phyloP scores from a whole-genome alignment of 352 stramenopile species.

The Pythium grandisporangium region DNA sequence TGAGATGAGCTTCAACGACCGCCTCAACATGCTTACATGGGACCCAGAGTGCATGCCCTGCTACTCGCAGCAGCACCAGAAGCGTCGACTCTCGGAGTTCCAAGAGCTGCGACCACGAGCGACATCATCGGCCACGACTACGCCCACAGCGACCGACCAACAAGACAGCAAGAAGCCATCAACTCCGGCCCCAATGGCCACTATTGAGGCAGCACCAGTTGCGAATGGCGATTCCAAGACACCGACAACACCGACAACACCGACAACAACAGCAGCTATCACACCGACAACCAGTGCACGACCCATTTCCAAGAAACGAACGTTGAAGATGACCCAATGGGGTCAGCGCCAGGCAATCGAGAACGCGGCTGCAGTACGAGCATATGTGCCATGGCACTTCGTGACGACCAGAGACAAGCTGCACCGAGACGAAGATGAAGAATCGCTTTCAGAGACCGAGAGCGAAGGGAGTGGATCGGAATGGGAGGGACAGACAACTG shows the following conservation, averaged over 20 bases:
- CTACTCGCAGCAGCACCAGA: slow-evolving; percentile 13
- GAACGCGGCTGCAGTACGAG: too few relatives aligned
- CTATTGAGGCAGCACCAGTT: too few relatives aligned
- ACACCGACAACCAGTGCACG: too few relatives aligned
- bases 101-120: too few relatives aligned
- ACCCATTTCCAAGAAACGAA: slow-evolving; percentile 12
- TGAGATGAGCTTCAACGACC: slow-evolving; percentile 24
- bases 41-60: slow-evolving; percentile 18
- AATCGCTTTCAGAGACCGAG: slow-evolving; percentile 16
- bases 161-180: too few relatives aligned
- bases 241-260: too few relatives aligned
- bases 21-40: slow-evolving; percentile 24
- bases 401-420: slow-evolving; percentile 1
- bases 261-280: too few relatives aligned
- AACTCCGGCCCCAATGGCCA: too few relatives aligned
- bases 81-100: too few relatives aligned
- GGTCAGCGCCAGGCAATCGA: slow-evolving; percentile 2
- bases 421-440: slow-evolving; percentile 2
- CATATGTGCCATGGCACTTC: too few relatives aligned
- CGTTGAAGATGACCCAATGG: slow-evolving; percentile 11
- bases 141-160: too few relatives aligned
- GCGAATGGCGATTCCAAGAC: too few relatives aligned
- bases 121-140: slow-evolving; percentile 1
- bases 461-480: slow-evolving; percentile 14
- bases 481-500: background rate